phyloP scores from a whole-genome alignment of 2,329 filamentous ascomycete genomes.

The Nothopassalora personata region DNA sequence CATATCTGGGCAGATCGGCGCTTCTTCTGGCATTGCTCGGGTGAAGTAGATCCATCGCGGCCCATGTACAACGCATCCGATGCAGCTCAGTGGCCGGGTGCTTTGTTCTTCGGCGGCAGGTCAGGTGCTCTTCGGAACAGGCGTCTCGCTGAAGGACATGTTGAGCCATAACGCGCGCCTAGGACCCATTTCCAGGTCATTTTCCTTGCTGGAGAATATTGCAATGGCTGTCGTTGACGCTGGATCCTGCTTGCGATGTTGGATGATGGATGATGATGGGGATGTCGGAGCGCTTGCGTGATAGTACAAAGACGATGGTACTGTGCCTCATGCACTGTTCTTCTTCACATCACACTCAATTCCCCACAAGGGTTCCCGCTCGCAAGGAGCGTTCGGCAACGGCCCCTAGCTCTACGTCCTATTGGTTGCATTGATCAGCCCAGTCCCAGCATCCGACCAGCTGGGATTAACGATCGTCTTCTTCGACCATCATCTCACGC shows the following conservation, averaged over 20 bases:
- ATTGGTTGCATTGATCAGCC: background rate
- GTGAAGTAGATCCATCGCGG: background rate
- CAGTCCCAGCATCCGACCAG: background rate
- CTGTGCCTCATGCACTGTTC: conserved; percentile 2
- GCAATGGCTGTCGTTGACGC: conserved; percentile 1
- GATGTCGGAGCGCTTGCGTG: conserved; percentile 1
- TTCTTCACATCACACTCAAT: conserved; percentile 4
- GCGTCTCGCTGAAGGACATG: background rate
- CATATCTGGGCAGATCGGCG: background rate
- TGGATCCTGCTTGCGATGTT: background rate
- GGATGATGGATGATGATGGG: background rate
- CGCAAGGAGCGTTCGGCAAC: background rate
- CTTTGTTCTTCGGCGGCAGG: background rate
- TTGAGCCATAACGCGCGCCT: background rate
- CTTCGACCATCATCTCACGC: background rate
- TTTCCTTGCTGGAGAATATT: background rate
- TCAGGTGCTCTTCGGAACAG: background rate
- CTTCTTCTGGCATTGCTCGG: background rate
- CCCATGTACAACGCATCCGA: conserved; percentile 2
- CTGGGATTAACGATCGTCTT: background rate
- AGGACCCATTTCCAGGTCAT: background rate
- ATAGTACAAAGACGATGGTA: background rate
- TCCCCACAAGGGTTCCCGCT: conserved; percentile 2
- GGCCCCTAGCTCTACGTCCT: background rate
- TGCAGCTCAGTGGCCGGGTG: conserved; percentile 7